Conservation (phyloP, 208 protist genomes). For the Vickermania ingenoplastis region DNA sequence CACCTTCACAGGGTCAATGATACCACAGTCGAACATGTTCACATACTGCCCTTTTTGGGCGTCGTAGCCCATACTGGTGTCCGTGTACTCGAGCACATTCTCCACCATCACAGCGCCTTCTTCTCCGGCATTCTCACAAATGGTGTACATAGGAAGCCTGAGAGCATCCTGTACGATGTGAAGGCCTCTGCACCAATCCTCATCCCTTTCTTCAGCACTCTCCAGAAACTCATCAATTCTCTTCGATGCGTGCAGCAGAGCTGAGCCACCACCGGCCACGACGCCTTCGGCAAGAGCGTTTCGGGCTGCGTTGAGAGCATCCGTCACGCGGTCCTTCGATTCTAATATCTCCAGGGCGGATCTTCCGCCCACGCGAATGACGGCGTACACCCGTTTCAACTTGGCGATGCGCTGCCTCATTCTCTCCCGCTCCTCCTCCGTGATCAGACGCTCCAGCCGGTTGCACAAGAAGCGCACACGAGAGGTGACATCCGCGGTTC, state of each 20-base stretch:
- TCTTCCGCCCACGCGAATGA: constrained; percentile 96
- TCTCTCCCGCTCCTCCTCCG: constrained; percentile 94
- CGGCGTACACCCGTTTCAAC: constrained; percentile 82
- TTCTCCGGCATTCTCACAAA: constrained; percentile 97
- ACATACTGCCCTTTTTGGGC: constrained; percentile 92
- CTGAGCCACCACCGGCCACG: constrained; percentile 96
- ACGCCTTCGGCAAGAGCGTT: constrained; percentile 99
- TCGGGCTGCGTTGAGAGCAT: constrained; percentile 98
- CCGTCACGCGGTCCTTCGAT: constrained; percentile 98
- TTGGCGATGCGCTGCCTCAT: constrained; percentile 92
- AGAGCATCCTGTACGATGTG: constrained; percentile 84
- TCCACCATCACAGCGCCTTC: constrained; percentile 97
- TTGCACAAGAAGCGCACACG: constrained; percentile 92
- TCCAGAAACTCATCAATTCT: constrained; percentile 88
- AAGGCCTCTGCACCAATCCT: constrained; percentile 73
- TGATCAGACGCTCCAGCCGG: constrained; percentile 78
- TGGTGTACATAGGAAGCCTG: constrained; percentile 88
- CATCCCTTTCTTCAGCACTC: constrained; percentile 67
- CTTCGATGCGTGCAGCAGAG: constrained; percentile 93
- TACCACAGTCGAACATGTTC: constrained; percentile 98
- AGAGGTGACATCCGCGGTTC: constrained; percentile 57
- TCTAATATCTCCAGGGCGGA: constrained; percentile 98
- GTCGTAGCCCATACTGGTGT: constrained; percentile 93
- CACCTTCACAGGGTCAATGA: constrained; percentile 99
- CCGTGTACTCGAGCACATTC: constrained; percentile 90